Conservation (phyloP, 1,284 basidiomycete genomes). For the Ustilago sp. region DNA sequence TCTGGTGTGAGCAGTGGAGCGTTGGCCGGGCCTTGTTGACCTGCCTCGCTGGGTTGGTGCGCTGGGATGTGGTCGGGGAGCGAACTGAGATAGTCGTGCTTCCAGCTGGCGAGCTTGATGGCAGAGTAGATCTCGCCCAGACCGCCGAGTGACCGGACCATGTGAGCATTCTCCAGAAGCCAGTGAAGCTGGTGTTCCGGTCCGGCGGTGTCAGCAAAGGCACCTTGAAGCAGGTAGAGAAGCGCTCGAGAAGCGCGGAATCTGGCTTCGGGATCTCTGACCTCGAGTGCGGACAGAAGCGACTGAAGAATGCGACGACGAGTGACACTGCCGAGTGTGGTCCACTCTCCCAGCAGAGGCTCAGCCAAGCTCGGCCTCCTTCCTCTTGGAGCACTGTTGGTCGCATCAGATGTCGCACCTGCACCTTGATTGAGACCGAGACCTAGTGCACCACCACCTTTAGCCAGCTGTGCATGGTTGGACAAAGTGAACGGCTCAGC, state of each 20-base stretch:
- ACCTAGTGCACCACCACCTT: conserved; percentile 43
- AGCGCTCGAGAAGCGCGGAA: conserved; percentile 59
- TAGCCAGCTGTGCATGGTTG: conserved; percentile 3
- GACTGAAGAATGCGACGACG: conserved; percentile 58
- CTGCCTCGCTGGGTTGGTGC: conserved; percentile 30
- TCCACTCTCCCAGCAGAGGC: conserved; percentile 57
- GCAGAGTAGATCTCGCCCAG: conserved; percentile 85
- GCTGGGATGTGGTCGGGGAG: conserved; percentile 64
- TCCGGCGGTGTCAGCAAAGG: conserved; percentile 88
- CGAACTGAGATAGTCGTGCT: conserved; percentile 77
- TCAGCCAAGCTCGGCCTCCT: conserved; percentile 36
- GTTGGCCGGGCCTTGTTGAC: conserved; percentile 41
- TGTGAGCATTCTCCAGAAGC: conserved; percentile 92
- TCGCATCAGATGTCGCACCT: background rate
- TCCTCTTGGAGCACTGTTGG: background rate
- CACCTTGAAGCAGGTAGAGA: conserved; percentile 74
- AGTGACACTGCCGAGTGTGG: conserved; percentile 50
- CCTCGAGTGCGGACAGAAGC: conserved; percentile 61
- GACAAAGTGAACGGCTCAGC: conserved; percentile 21
- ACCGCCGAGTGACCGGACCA: conserved; percentile 86
- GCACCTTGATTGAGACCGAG: conserved; percentile 42
- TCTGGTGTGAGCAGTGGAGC: conserved; percentile 62
- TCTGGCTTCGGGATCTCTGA: conserved; percentile 60
- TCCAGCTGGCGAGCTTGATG: conserved; percentile 87
- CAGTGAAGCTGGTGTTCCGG: conserved; percentile 94